Percentiles rank a stretch among this genome's conserved stretches.
Conservation (phyloP, 805 yeast species). For the Pichia nanzhaoensis region DNA sequence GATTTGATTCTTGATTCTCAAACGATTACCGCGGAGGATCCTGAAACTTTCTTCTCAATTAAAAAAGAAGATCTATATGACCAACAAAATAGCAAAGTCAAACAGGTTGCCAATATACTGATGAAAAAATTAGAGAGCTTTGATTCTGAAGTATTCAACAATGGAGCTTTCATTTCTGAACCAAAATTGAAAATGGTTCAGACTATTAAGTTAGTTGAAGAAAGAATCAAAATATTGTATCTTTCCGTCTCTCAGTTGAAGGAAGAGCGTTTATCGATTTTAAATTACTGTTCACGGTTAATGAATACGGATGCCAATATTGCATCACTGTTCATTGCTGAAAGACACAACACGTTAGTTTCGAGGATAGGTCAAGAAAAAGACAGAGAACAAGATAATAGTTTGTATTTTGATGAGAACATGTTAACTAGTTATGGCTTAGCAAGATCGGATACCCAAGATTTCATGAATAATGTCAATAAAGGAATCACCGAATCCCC, state of each 20-base stretch:
- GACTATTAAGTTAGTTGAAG: slow-evolving; percentile 32
- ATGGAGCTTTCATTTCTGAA: slow-evolving; percentile 29
- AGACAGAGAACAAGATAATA: slow-evolving; percentile 14
- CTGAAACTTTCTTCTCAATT: slow-evolving; percentile 50
- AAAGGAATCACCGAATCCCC: slow-evolving; percentile 29
- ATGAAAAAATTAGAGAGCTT: slow-evolving; percentile 38
- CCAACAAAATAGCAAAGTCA: slow-evolving; percentile 17
- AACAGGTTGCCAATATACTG: slow-evolving; percentile 43
- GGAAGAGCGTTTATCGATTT: slow-evolving; percentile 62
- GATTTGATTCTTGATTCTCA: slow-evolving; percentile 63
- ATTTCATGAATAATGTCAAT: not conserved
- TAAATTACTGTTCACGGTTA: slow-evolving; percentile 69
- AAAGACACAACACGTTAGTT: slow-evolving; percentile 33
- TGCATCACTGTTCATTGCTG: slow-evolving; percentile 44
- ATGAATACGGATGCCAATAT: slow-evolving; percentile 69
- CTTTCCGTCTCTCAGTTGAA: slow-evolving; percentile 49
- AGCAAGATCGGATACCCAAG: not conserved
- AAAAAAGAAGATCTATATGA: slow-evolving; percentile 31
- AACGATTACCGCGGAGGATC: slow-evolving; percentile 62
- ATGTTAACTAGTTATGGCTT: not conserved
- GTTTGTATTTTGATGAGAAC: not conserved
- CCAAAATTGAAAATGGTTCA: slow-evolving; percentile 30
- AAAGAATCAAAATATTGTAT: slow-evolving; percentile 32
- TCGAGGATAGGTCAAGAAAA: slow-evolving; percentile 20
- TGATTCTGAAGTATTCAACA: slow-evolving; percentile 29